phyloP scores from a whole-genome alignment of 164 flowering plant species.

The Nymphaea colorata region DNA sequence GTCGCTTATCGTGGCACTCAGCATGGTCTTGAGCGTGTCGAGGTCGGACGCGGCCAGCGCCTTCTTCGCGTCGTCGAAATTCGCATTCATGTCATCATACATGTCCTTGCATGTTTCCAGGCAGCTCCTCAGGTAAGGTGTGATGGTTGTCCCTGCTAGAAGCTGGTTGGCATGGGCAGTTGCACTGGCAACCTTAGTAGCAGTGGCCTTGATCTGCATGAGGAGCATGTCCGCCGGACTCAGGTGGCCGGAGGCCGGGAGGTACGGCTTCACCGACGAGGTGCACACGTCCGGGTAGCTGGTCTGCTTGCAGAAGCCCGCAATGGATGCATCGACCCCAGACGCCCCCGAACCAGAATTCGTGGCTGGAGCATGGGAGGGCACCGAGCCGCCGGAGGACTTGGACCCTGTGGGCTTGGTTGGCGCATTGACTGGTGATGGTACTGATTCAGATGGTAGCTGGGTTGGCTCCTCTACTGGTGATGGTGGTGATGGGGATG shows the following conservation, averaged over 20 bases:
- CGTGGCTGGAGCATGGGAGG: background rate
- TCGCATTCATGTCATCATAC: conserved; percentile 17
- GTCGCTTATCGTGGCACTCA: conserved; percentile 31
- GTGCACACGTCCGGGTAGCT: conserved; percentile 18
- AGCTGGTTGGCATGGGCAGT: background rate
- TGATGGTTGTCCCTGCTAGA: background rate
- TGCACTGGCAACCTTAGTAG: background rate
- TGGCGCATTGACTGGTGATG: too few species aligned
- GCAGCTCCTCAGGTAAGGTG: background rate
- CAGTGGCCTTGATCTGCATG: background rate
- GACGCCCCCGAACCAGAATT: background rate
- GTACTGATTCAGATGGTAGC: too few species aligned
- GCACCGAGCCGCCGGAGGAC: background rate
- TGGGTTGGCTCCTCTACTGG: too few species aligned
- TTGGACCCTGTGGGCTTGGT: background rate
- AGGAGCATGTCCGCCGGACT: background rate
- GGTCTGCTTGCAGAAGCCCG: conserved; percentile 14
- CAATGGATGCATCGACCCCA: conserved; percentile 1
- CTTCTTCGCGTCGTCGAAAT: conserved; percentile 15
- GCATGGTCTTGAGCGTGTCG: conserved; percentile 26
- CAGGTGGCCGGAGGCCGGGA: background rate
- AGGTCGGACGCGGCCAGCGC: conserved; percentile 14
- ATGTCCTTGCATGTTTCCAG: conserved; percentile 17
- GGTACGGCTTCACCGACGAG: conserved; percentile 12
- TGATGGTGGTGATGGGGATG: too few species aligned